Conservation (phyloP, 768 basidiomycete genomes). For the Cantharellus cinnabarinus region DNA sequence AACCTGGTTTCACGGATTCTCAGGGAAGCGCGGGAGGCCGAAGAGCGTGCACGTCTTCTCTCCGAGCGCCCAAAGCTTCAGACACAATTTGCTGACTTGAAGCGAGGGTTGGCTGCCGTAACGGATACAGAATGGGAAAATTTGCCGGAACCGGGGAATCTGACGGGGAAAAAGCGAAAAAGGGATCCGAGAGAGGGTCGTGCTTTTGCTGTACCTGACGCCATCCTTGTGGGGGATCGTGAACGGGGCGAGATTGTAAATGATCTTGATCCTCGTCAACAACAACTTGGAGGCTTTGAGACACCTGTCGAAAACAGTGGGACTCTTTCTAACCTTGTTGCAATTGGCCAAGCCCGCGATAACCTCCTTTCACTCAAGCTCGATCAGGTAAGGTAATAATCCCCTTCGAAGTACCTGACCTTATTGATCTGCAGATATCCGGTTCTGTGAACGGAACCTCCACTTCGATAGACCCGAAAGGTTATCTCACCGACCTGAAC, state of each 20-base stretch:
- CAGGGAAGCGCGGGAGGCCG: constrained; percentile 60
- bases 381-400: constrained; percentile 44
- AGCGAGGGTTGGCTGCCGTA: constrained; percentile 68
- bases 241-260: constrained; percentile 57
- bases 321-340: constrained; percentile 77
- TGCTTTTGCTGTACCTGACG: constrained; percentile 81
- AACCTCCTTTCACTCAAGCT: constrained; percentile 84
- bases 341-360: constrained; percentile 92
- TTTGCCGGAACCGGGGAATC: constrained; percentile 89
- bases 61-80: constrained; percentile 88
- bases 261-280: constrained; percentile 51
- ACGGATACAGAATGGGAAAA: constrained; percentile 87
- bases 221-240: constrained; percentile 73
- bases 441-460: constrained; percentile 54
- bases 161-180: constrained; percentile 78
- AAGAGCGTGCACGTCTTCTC: constrained; percentile 53
- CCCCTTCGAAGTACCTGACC: not conserved
- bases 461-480: constrained; percentile 87
- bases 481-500: constrained; percentile 92
- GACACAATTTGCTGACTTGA: constrained; percentile 87
- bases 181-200: constrained; percentile 46
- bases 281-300: constrained; percentile 60
- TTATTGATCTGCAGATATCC: constrained; percentile 29
- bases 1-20: not conserved
- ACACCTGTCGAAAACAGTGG: constrained; percentile 58